Base-by-base conservation (phyloP, 495 filamentous ascomycete genomes). In the Tuber brumale region DNA sequence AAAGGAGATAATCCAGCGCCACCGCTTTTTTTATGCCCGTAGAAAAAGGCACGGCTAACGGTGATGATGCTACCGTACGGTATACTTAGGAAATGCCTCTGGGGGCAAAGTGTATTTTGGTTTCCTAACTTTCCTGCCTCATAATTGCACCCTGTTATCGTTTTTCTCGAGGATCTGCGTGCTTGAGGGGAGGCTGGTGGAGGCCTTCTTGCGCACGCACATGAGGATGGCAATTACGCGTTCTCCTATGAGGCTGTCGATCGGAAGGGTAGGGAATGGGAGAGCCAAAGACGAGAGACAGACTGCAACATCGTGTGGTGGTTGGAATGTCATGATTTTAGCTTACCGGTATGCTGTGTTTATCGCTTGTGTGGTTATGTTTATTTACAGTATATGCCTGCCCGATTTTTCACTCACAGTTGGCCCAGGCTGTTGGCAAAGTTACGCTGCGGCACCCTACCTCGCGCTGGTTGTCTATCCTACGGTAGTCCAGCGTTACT, bases 1-100 rank as follows among this genome's bases (percentile, higher is more conserved):
- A 57, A 57, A 57, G n/a, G n/a, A 57, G 48, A 57, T 57, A 57
- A 27, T 57, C 48, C 48, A 57, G 48, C 48, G 48, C 48, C 48
- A 57, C 48, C 48, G 7, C 5, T 21, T 57, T 57, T 57, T 48
- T 57, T 57, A 12, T 27, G 8, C 46, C 21, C 6, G n/a, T 57
- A 1, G 48, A 45, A 27, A 57, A 57, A 57, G 10, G n/a, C n/a
- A 57, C 10, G 48, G 23, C n/a, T 57, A 14, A 57, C 1, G 23
- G 23, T 27, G 48, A 27, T 27, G 48, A 57, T 57, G 21, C 48
- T 57, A n/a, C n/a, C n/a, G n/a, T n/a, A n/a, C n/a, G n/a, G n/a
- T n/a, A 57, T 27, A 57, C 27, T 57, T 57, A 57, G 48, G 48
- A 57, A 27, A 27, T 23, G 23, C 12, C 48, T 27, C 3, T 57